A percentile compares a stretch with the other conserved stretches of the same genome.
These are phyloP conservation scores for Lecanicillium sp. DNA, from an alignment of 2,329 filamentous ascomycete species.

Conservation along the genomic window DNA sequence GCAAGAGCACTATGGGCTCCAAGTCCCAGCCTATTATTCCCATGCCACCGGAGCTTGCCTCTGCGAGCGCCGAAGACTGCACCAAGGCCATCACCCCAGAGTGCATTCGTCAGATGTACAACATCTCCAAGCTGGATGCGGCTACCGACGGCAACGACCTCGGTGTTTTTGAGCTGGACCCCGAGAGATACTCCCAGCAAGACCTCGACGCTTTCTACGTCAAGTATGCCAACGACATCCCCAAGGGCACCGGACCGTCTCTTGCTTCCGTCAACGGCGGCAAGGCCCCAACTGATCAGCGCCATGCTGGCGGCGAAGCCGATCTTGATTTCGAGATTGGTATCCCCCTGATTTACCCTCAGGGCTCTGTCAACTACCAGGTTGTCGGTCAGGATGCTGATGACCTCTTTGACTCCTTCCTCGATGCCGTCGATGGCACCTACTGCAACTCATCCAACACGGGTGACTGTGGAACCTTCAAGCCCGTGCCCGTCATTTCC, in stretches of 20 bases:
- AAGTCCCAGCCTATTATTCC: too few relatives aligned
- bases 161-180: constrained; percentile 33
- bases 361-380: constrained; percentile 32
- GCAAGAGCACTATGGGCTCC: too few relatives aligned
- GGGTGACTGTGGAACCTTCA: constrained; percentile 17
- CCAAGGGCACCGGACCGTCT: constrained; percentile 26
- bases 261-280: constrained; percentile 20
- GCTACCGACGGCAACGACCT: constrained; percentile 25
- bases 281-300: constrained; percentile 6
- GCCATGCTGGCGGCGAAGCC: constrained; percentile 27
- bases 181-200: constrained; percentile 30
- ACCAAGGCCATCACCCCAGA: constrained; percentile 46
- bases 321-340: constrained; percentile 41
- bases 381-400: constrained; percentile 10
- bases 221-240: constrained; percentile 23
- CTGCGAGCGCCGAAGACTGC: constrained; percentile 24
- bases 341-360: constrained; percentile 44
- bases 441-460: constrained; percentile 37
- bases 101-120: constrained; percentile 41
- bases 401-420: constrained; percentile 19
- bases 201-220: constrained; percentile 31
- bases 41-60: too few relatives aligned
- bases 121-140: constrained; percentile 21
- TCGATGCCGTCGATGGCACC: constrained; percentile 39
- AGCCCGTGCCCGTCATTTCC: constrained; percentile 23